Percentiles rank a stretch among this genome's conserved stretches.
Conservation (phyloP, 192 early-diverging fungal species). For the Coemansia sp. region DNA sequence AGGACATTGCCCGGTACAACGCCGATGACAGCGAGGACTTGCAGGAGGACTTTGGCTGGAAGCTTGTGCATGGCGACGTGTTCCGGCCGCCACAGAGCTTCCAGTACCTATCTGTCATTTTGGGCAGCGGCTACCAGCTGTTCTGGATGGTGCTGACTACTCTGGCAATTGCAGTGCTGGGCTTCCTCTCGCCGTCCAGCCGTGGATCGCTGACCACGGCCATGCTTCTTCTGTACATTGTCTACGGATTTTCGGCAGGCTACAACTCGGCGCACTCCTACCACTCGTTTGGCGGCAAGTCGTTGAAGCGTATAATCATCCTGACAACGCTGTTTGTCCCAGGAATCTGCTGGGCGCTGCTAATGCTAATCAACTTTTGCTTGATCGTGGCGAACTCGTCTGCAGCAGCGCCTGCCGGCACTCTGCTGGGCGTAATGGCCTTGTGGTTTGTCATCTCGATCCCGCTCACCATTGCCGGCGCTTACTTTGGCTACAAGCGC, state of each 20-base stretch:
- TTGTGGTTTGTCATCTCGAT: slow-evolving; percentile 85
- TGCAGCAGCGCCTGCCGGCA: slow-evolving; percentile 82
- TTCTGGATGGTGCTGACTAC: slow-evolving; percentile 70
- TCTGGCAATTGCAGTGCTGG: slow-evolving; percentile 87
- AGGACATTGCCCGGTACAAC: slow-evolving; percentile 94
- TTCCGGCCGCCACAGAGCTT: slow-evolving; percentile 82
- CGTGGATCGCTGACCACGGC: slow-evolving; percentile 91
- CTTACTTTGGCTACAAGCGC: slow-evolving; percentile 64
- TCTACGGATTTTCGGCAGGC: slow-evolving; percentile 85
- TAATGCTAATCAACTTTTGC: slow-evolving; percentile 80
- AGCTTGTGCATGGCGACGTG: slow-evolving; percentile 95
- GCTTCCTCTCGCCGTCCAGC: slow-evolving; percentile 88
- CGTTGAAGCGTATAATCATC: slow-evolving; percentile 82
- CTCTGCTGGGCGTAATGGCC: slow-evolving; percentile 74
- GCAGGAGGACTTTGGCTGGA: slow-evolving; percentile 97
- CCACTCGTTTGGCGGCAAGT: slow-evolving; percentile 89
- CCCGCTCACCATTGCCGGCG: slow-evolving; percentile 79
- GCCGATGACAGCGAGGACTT: slow-evolving; percentile 63
- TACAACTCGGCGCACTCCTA: slow-evolving; percentile 86
- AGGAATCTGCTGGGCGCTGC: slow-evolving; percentile 55
- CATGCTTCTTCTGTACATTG: slow-evolving; percentile 89
- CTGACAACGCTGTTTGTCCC: slow-evolving; percentile 82
- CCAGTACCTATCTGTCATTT: slow-evolving; percentile 71
- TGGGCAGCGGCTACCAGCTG: slow-evolving; percentile 83
- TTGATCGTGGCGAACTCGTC: slow-evolving; percentile 78